These are phyloP conservation scores for Sequoia sempervirens DNA, from an alignment of 75 land plant species.

Conservation along the genomic window DNA sequence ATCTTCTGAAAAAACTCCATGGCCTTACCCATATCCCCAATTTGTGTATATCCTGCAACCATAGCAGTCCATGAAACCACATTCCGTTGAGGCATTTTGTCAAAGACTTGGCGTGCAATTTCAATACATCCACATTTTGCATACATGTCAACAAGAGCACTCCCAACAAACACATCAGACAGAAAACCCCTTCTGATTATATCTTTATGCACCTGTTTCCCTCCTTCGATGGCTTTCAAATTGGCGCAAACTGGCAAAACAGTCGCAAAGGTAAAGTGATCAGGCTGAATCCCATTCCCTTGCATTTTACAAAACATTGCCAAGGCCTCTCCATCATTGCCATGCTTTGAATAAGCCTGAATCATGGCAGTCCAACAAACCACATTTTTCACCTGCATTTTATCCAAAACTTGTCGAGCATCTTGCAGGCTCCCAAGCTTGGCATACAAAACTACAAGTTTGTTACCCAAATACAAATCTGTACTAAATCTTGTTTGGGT, in stretches of 20 bases:
- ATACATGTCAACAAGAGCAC: slow-evolving; percentile 31
- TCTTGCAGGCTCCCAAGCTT: slow-evolving; percentile 24
- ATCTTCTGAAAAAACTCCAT: no score
- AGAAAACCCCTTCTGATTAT: slow-evolving; percentile 6
- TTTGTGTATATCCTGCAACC: slow-evolving; percentile 25
- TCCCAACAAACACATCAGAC: slow-evolving; percentile 7
- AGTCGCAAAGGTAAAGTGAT: slow-evolving; percentile 31
- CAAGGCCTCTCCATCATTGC: slow-evolving; percentile 15
- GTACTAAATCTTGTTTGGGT: neutral
- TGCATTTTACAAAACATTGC: slow-evolving; percentile 31
- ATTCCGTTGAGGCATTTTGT: slow-evolving; percentile 23
- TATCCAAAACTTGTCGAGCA: slow-evolving; percentile 32
- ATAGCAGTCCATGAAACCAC: slow-evolving; percentile 45
- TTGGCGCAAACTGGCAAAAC: slow-evolving; percentile 10
- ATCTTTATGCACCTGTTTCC: slow-evolving; percentile 13
- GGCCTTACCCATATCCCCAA: slow-evolving; percentile 24
- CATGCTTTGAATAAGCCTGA: slow-evolving; percentile 31
- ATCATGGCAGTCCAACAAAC: slow-evolving; percentile 62
- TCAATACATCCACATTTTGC: slow-evolving; percentile 21
- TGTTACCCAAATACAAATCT: slow-evolving; percentile 12
- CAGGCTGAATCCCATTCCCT: slow-evolving; percentile 14
- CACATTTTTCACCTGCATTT: slow-evolving; percentile 25
- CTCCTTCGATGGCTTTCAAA: neutral
- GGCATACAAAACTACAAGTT: slow-evolving; percentile 43
- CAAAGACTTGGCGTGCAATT: slow-evolving; percentile 24